Evolutionary conservation across 805 yeast genomes (phyloP), one percentile per base, ranked within the genome.

Genomic region (Starmerella scarabaei): DNA sequence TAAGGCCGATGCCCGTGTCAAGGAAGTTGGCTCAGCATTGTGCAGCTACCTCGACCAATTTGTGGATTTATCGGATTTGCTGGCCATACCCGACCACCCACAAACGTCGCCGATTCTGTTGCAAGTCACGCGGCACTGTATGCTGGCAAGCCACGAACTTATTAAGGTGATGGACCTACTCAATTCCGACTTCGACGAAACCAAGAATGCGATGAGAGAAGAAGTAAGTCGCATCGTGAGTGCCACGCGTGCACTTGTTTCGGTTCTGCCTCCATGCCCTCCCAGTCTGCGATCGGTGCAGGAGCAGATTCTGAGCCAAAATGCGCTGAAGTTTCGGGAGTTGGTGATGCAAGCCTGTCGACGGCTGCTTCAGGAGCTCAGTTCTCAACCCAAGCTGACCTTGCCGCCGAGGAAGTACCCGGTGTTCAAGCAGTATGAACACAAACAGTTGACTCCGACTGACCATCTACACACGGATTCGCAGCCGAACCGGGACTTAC

Each of bases 91-190:
- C 16, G 45, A 54, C 4, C 15, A 34, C 18, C 47, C 44, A 1
- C 27, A 30, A n/a, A 41, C 47, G 7, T 55, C 61, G 4, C 49
- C 57, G 16, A 50, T 53, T 2, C 56, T 63, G 21, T 53, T 63
- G 27, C 44, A 53, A 35, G 54, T 55, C 36, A 61, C 66, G 4
- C 52, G 65, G 11, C 61, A 57, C 40, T 53, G 63, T 29, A 62
- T 62, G 58, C 56, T 61, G 17, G 62, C 63, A 2, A 59, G 64
- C 33, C 56, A 66, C 18, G 66, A 63, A 45, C 53, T 63, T 18
- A 50, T 63, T 21, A 55, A 57, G 1, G 57, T 57, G 6, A 59
- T 62, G 4, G 66, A 63, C 37, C 47, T 55, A 5, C 48, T 53
- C 15, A 35, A 51, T 7, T 44, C 53, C 15, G 51, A 43, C 19